Evolutionary conservation across 2,329 filamentous ascomycete genomes (phyloP), one percentile per base, ranked within the genome.

Genomic region (Venturia nashicola): DNA sequence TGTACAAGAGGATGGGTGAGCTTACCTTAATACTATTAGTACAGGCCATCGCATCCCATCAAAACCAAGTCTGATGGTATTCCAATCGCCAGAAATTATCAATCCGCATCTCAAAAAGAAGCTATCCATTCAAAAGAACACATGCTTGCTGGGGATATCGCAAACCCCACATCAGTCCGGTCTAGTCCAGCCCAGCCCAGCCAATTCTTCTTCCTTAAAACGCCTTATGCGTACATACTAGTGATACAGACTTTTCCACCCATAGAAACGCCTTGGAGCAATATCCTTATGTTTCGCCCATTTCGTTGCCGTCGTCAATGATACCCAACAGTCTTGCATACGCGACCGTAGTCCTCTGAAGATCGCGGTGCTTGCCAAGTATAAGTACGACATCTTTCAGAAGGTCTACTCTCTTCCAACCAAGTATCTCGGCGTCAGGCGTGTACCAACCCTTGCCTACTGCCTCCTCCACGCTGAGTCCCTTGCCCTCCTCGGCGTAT

Each of bases 271-370:
- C 20, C 46, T 12, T 51, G 46, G 20, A 27, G 5, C 20, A 4
- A 51, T 27, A 20, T n/a, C 27, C n/a, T 12, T 44, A 60, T 8
- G 14, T n/a, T 18, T 60, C 59, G 8, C 43, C 39, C 59, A 60
- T 60, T 27, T 42, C 59, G 20, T 34, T 40, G 55, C 34, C 18
- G 36, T 59, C 55, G 23, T 60, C 39, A 16, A 63, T 55, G 18
- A 90, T 78, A 64, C 88, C 89, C 27, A 95, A 79, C n/a, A 91
- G 79, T 67, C 90, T 86, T 14, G 93, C 93, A 74, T 97, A 97
- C 67, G 95, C 93, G 34, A 97, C 90, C n/a, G 91, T 96, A 51
- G 97, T 83, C 34, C 94, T 84, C 75, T 99, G 94, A 39, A 99
- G 80, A 72, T 97, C 95, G 64, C 94, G 87, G 76, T 94, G 93